phyloP scores from a whole-genome alignment of 2,329 filamentous ascomycete species.

The Claviceps fusiformis region DNA sequence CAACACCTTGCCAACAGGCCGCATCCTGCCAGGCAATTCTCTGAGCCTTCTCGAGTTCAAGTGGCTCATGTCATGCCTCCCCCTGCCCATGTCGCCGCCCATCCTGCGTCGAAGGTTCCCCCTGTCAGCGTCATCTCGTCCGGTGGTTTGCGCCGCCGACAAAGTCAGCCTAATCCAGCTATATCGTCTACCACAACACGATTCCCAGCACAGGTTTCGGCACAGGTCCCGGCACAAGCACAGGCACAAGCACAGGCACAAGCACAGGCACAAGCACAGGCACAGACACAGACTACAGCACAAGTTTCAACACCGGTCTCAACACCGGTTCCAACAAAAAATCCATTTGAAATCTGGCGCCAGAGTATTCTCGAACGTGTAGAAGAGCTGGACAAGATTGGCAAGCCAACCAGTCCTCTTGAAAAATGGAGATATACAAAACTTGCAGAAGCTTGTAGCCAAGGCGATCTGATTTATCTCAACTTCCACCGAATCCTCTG shows the following conservation, averaged over 20 bases:
- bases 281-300: background rate
- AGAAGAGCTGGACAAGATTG: background rate
- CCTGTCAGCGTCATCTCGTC: background rate
- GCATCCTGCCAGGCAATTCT: background rate
- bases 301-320: background rate
- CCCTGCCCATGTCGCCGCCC: background rate
- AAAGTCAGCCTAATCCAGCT: background rate
- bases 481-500: constrained; percentile 54
- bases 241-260: background rate
- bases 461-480: constrained; percentile 49
- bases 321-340: background rate
- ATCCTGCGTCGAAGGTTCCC: background rate
- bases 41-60: background rate
- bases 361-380: background rate
- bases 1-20: background rate
- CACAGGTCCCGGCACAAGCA: background rate
- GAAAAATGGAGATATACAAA: constrained; percentile 38
- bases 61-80: background rate
- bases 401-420: constrained; percentile 13
- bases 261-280: background rate
- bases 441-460: constrained; percentile 40
- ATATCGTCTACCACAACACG: background rate
- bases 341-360: background rate
- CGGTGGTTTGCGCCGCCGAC: background rate
- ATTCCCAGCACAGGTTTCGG: background rate